Base-by-base conservation (phyloP, 495 filamentous ascomycete genomes). In the Pseudomonodictys pantanalensis region DNA sequence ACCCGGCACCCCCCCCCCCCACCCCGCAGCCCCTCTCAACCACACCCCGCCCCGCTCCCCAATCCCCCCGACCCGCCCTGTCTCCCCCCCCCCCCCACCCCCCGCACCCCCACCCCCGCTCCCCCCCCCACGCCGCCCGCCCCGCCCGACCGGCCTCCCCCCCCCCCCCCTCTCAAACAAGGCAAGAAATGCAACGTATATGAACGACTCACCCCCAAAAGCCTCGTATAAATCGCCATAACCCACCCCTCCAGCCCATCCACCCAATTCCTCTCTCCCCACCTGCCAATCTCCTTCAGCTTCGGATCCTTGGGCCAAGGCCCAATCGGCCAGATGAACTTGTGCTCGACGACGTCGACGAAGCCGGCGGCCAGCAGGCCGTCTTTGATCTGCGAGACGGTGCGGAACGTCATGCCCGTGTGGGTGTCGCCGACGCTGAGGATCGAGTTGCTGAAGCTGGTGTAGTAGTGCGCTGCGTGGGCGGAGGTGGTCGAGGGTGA, bases 181-280 rank as follows among this genome's bases (percentile, higher is more conserved):
- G 11, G 20, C 7, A 44, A 32, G 15, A 58, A 41, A 24, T n/a
- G n/a, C n/a, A n/a, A n/a, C n/a, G n/a, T n/a, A n/a, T n/a, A n/a
- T n/a, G n/a, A n/a, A n/a, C n/a, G 28, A 62, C 59, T 10, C 52
- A 67, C 64, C 20, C 55, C 55, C 20, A 67, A 18, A 11, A 60
- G 15, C 20, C 65, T 9, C 35, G 61, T 65, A 51, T 56, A 65
- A 18, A 65, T 43, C 23, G 52, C 61, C 17, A 65, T 17, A 12
- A 65, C 48, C 65, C 65, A 68, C 1, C 52, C 45, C 48, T 68
- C 65, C 4, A 68, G 12, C 24, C 61, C 57, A 12, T 62, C 61
- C 0, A 17, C 12, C 61, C 65, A 68, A 56, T 58, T 58, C 25
- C 52, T 15, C 58, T 62, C 49, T 1, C 52, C 56, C 65, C 65